phyloP scores from a whole-genome alignment of 2,329 filamentous ascomycete species.

The Diplodia scrobiculata region DNA sequence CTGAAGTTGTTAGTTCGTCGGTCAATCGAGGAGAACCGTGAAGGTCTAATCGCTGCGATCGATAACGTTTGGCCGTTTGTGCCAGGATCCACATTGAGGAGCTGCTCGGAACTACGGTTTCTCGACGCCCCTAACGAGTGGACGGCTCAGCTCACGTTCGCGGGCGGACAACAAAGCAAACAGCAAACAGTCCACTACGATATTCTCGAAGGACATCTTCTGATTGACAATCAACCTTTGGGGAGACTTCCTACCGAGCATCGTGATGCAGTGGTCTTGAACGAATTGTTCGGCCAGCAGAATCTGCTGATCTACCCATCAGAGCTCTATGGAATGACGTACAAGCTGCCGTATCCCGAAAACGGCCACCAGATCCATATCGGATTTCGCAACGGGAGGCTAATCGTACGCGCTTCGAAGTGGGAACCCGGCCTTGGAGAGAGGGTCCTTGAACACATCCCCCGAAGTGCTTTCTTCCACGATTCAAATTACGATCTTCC shows the following conservation, averaged over 20 bases:
- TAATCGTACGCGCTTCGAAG: conserved; percentile 51
- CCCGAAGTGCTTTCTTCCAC: conserved; percentile 35
- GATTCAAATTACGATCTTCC: conserved; percentile 54
- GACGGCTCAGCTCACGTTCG: not conserved
- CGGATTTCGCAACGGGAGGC: conserved; percentile 48
- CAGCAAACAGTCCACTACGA: conserved; percentile 50
- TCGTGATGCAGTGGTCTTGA: conserved; percentile 48
- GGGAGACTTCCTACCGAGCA: conserved; percentile 59
- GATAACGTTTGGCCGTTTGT: conserved; percentile 49
- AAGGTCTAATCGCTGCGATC: conserved; percentile 44
- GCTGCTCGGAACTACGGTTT: conserved; percentile 34
- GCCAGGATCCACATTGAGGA: conserved; percentile 30
- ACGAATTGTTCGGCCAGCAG: conserved; percentile 58
- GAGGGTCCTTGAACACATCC: conserved; percentile 44
- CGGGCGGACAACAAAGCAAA: conserved; percentile 27
- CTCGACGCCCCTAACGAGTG: conserved; percentile 25
- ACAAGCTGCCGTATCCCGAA: conserved; percentile 47
- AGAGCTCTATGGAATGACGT: conserved; percentile 55
- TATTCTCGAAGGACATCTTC: conserved; percentile 52
- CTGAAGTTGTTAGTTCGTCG: conserved; percentile 43
- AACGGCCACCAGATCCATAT: conserved; percentile 57
- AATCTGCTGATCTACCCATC: conserved; percentile 59
- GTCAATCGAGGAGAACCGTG: conserved; percentile 40
- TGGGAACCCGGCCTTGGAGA: conserved; percentile 2
- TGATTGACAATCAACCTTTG: conserved; percentile 54